phyloP scores from a whole-genome alignment of 2,329 filamentous ascomycete species.

The Aspergillus quadrilineatus region DNA sequence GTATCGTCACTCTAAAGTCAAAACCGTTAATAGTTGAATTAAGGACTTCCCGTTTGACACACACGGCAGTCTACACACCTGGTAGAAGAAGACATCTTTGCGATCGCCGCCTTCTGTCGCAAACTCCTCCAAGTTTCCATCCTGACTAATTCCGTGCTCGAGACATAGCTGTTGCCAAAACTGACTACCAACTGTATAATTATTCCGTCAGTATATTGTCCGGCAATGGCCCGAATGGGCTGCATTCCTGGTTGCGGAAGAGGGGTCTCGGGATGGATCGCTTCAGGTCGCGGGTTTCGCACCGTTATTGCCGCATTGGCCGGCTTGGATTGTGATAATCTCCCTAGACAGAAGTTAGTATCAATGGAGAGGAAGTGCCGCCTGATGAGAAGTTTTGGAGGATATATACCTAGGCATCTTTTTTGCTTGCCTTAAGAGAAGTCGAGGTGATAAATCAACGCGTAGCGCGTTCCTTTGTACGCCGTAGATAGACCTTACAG shows the following conservation, averaged over 20 bases:
- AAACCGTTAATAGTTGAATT: background rate
- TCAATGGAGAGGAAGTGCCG: background rate
- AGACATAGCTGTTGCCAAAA: slow-evolving; percentile 99
- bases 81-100: slow-evolving; percentile 99
- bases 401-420: slow-evolving; percentile 41
- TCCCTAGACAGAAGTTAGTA: slow-evolving; percentile 59
- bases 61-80: slow-evolving; percentile 39
- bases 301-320: slow-evolving; percentile 99
- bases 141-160: slow-evolving; percentile 96
- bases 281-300: slow-evolving; percentile 41
- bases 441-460: slow-evolving; percentile 31
- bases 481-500: background rate
- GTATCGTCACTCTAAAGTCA: slow-evolving; percentile 81
- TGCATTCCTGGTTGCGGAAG: slow-evolving; percentile 4
- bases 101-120: slow-evolving; percentile 96
- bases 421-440: slow-evolving; percentile 27
- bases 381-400: background rate
- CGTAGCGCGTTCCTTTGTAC: slow-evolving; percentile 34
- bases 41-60: background rate
- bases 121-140: slow-evolving; percentile 96
- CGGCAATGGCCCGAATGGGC: background rate
- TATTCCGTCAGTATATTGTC: slow-evolving; percentile 31
- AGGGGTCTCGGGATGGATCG: slow-evolving; percentile 18
- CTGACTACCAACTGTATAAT: slow-evolving; percentile 75
- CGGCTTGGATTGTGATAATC: slow-evolving; percentile 98